Evolutionary conservation across 1,284 basidiomycete genomes (phyloP), one percentile per base, ranked within the genome.

Genomic region (Ceratobasidium papillatum): DNA sequence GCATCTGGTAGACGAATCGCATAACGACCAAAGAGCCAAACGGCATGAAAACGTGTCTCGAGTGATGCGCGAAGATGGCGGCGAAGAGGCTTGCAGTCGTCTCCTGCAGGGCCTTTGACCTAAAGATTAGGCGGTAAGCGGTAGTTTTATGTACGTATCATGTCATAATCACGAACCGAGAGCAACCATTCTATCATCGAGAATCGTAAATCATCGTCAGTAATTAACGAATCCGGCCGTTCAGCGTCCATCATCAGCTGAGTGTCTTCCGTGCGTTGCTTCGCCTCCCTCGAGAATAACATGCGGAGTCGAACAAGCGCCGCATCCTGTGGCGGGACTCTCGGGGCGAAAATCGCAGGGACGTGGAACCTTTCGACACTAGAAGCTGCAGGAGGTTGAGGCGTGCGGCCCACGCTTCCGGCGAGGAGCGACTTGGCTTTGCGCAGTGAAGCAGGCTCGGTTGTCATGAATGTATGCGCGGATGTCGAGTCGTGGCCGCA

Each of bases 41-140:
- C 65, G 7, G 65, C 65, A 43, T 69, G 65, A 27, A 69, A 56
- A 27, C 65, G 65, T 25, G 65, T 69, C 32, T 69, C 65, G 34
- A 69, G 34, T n/a, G 49, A 58, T 36, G 65, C 34, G 3, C 65
- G 49, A 7, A 69, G 45, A 32, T 69, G 65, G 2, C 38, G 65
- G 41, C 65, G 65, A 11, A 69, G 22, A 9, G 65, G 45, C 19
- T 56, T 69, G 65, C 22, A 45, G 5, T 5, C 22, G 34, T 43
- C n/a, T 3, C 41, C 65, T 17, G 51, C 38, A 27, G 65, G 65
- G 17, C 14, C 65, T 56, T 69, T 34, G 22, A 69, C 51, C 65
- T 69, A 58, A 22, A 25, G 22, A 25, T 7, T 1, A 38, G 41
- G 14, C 19, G 3, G 12, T 43, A 41, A 9, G 45, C 3, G 7